These are phyloP conservation scores for Cercospora berteroae DNA, from an alignment of 2,329 filamentous ascomycete species.

Conservation along the genomic window DNA sequence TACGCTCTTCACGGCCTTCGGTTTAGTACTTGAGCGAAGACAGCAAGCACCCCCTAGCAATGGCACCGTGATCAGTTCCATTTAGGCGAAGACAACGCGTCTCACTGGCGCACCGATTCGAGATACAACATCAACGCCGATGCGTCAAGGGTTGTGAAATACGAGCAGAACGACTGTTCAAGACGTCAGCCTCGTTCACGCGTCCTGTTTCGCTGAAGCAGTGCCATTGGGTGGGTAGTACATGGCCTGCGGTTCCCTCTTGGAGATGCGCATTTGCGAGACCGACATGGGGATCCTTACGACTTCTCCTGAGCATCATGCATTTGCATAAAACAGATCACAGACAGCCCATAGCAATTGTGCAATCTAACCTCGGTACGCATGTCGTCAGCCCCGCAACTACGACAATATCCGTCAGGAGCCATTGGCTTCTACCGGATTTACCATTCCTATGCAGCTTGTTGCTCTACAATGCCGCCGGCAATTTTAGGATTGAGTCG, in stretches of 20 bases:
- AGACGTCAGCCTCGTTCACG: background rate
- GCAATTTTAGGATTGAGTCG: background rate
- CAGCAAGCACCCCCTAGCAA: background rate
- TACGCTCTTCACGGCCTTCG: background rate
- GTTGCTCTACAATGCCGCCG: background rate
- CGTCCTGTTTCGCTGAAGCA: background rate
- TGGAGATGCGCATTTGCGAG: background rate
- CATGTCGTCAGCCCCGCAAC: background rate
- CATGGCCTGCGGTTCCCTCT: background rate
- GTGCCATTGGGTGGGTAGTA: background rate
- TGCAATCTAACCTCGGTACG: background rate
- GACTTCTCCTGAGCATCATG: background rate
- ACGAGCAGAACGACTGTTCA: background rate
- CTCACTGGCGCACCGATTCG: background rate
- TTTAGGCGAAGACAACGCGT: background rate
- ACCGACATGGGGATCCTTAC: too few species aligned
- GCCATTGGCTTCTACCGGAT: background rate
- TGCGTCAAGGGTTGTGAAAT: background rate
- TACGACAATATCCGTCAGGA: background rate
- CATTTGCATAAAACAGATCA: background rate
- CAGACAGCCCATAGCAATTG: background rate
- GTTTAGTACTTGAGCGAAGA: background rate
- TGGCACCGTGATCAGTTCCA: background rate
- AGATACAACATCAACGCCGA: background rate
- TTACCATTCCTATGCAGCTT: conserved; percentile 2